A percentile compares a stretch with the other conserved stretches of the same genome.
phyloP scores from a whole-genome alignment of 2,329 filamentous ascomycete genomes.

The Fusarium sp. region DNA sequence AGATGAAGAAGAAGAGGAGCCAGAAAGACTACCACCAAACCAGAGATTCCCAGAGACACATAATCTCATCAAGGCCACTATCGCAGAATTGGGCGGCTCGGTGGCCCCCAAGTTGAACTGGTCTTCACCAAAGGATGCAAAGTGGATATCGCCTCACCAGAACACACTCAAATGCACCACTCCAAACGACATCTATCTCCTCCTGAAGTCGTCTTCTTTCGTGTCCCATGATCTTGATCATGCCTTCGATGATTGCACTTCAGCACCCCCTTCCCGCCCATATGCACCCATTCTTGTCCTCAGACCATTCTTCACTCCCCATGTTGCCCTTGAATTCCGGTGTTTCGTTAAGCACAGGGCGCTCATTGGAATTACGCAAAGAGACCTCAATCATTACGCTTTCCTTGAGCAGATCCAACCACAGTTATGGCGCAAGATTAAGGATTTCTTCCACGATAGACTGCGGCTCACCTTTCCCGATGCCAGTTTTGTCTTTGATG shows the following conservation, averaged over 20 bases:
- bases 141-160: conserved; percentile 84
- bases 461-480: conserved; percentile 85
- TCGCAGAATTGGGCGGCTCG: conserved; percentile 82
- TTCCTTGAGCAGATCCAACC: conserved; percentile 76
- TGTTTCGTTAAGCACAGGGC: conserved; percentile 90
- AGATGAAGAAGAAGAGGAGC: conserved; percentile 60
- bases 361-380: conserved; percentile 85
- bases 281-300: conserved; percentile 86
- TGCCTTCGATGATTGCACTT: conserved; percentile 79
- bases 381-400: conserved; percentile 89
- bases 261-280: conserved; percentile 53
- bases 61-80: conserved; percentile 77
- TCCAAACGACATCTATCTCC: conserved; percentile 90
- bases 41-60: conserved; percentile 78
- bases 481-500: conserved; percentile 86
- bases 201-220: conserved; percentile 95
- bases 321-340: conserved; percentile 92
- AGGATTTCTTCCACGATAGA: conserved; percentile 79
- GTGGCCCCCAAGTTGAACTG: conserved; percentile 96
- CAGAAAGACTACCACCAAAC: conserved; percentile 60
- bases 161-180: conserved; percentile 93
- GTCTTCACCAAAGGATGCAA: conserved; percentile 96
- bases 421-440: conserved; percentile 74
- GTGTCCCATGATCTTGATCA: conserved; percentile 94
- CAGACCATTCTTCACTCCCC: conserved; percentile 86